phyloP scores from a whole-genome alignment of 2,329 filamentous ascomycete genomes.

The Botrytis byssoidea region DNA sequence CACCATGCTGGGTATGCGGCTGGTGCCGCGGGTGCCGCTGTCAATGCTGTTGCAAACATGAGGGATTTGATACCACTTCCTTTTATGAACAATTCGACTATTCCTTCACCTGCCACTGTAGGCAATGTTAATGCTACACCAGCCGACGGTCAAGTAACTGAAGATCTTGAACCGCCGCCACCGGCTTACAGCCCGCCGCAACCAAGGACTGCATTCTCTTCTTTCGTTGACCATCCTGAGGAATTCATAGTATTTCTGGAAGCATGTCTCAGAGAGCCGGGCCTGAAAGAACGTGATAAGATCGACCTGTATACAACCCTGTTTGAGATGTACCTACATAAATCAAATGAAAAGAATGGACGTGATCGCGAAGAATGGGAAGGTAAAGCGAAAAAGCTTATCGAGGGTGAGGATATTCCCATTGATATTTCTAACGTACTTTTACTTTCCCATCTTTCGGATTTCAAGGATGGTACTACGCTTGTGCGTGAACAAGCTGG shows the following conservation, averaged over 20 bases:
- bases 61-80: conserved; percentile 80
- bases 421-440: conserved; percentile 96
- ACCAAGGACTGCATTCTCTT: conserved; percentile 88
- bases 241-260: conserved; percentile 93
- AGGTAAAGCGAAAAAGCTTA: conserved; percentile 81
- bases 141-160: conserved; percentile 52
- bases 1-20: conserved; percentile 37
- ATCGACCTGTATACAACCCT: conserved; percentile 90
- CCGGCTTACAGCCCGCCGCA: conserved; percentile 71
- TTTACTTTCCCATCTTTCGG: conserved; percentile 84
- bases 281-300: conserved; percentile 70
- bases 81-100: conserved; percentile 69
- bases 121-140: conserved; percentile 52
- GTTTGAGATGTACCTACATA: conserved; percentile 97
- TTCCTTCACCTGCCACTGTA: conserved; percentile 53
- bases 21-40: conserved; percentile 58
- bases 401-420: conserved; percentile 74
- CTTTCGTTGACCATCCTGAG: conserved; percentile 89
- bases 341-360: conserved; percentile 72
- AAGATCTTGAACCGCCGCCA: conserved; percentile 49
- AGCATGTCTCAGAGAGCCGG: conserved; percentile 72
- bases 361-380: conserved; percentile 79
- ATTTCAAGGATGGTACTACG: conserved; percentile 86
- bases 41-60: conserved; percentile 80
- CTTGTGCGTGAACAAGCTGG: conserved; percentile 93